A percentile compares a stretch with the other conserved stretches of the same genome.
These are phyloP conservation scores for Claviceps sp. DNA, from an alignment of 2,329 filamentous ascomycete genomes.

Conservation along the genomic window DNA sequence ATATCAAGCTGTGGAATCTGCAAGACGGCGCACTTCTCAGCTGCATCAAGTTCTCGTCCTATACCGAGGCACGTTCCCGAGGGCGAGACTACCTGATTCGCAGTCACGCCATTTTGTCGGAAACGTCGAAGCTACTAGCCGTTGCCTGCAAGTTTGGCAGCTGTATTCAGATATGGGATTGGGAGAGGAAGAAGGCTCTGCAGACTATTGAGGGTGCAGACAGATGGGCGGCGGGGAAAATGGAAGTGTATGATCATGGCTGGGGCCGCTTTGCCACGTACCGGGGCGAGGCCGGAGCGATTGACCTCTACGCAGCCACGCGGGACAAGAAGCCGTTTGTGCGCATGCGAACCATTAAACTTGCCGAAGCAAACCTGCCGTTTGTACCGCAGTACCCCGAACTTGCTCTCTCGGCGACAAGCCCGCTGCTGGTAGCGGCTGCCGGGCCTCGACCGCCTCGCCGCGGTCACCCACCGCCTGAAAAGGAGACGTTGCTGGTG, in stretches of 20 bases:
- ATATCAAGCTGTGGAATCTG: slow-evolving; percentile 81
- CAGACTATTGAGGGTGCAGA: slow-evolving; percentile 24
- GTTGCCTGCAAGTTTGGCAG: slow-evolving; percentile 26
- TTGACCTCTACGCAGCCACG: slow-evolving; percentile 21
- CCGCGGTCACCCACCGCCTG: slow-evolving; percentile 22
- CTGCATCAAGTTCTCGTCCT: slow-evolving; percentile 24
- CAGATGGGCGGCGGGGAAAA: slow-evolving; percentile 23
- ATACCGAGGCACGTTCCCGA: slow-evolving; percentile 23
- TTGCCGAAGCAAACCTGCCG: slow-evolving; percentile 21
- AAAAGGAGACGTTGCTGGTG: slow-evolving; percentile 23
- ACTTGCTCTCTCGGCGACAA: slow-evolving; percentile 25
- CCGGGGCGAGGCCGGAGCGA: slow-evolving; percentile 15
- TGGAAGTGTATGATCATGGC: slow-evolving; percentile 20
- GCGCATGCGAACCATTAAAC: slow-evolving; percentile 21
- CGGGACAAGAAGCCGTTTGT: slow-evolving; percentile 24
- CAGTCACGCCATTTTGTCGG: slow-evolving; percentile 27
- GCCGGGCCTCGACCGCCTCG: slow-evolving; percentile 26
- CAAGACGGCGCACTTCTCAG: slow-evolving; percentile 63
- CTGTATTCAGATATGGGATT: slow-evolving; percentile 26
- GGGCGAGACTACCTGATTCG: slow-evolving; percentile 29
- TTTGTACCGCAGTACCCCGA: slow-evolving; percentile 25
- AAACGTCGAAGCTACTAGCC: slow-evolving; percentile 23
- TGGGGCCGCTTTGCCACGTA: slow-evolving; percentile 23
- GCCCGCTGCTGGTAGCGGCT: slow-evolving; percentile 24
- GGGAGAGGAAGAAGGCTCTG: slow-evolving; percentile 24